phyloP scores from a whole-genome alignment of 352 stramenopile genomes.

The Phytophthora hibernalis region DNA sequence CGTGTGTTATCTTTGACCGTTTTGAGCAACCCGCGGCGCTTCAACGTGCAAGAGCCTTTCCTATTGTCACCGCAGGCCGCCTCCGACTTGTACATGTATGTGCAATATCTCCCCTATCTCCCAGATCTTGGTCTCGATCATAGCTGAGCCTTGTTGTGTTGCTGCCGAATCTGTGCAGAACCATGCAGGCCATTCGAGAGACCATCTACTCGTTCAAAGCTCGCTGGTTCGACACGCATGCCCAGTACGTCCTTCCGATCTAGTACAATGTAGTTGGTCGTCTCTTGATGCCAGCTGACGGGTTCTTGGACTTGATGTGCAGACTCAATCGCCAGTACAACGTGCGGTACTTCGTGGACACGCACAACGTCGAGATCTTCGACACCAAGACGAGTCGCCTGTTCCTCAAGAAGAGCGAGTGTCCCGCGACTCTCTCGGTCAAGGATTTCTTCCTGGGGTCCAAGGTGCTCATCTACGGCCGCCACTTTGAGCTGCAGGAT shows the following conservation, averaged over 20 bases:
- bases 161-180: background rate
- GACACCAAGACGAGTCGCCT: conserved; percentile 88
- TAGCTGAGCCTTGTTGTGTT: background rate
- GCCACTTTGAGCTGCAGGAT: conserved; percentile 85
- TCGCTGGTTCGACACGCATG: conserved; percentile 80
- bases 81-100: too few species aligned
- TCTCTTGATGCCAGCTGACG: background rate
- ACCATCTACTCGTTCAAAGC: conserved; percentile 87
- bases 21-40: too few species aligned
- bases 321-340: conserved; percentile 83
- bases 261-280: too few species aligned
- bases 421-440: conserved; percentile 60
- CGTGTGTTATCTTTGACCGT: too few species aligned
- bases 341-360: conserved; percentile 83
- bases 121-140: background rate
- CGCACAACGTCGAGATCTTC: conserved; percentile 89
- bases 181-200: conserved; percentile 73
- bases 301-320: background rate
- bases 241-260: conserved; percentile 51
- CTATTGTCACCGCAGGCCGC: too few species aligned
- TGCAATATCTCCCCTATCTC: too few species aligned
- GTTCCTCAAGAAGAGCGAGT: conserved; percentile 93
- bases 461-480: conserved; percentile 84
- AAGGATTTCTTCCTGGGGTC: conserved; percentile 87
- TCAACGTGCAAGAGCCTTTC: too few species aligned